Evolutionary conservation across 495 filamentous ascomycete genomes (phyloP), one percentile per base, ranked within the genome.

Genomic region (Achaetomiella virescens): DNA sequence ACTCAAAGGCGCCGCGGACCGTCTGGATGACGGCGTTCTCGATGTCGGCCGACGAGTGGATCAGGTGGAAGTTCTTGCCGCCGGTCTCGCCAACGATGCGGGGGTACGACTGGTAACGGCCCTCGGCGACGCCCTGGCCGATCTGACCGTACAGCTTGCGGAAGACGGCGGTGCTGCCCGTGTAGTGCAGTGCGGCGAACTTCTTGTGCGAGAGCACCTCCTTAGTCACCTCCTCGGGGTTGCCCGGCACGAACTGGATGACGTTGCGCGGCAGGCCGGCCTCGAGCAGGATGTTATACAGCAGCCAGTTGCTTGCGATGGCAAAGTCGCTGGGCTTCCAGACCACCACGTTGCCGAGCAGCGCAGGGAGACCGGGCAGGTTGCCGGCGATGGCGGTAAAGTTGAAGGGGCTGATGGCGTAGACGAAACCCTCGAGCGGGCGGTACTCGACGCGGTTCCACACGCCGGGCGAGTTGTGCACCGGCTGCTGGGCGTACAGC

Each of bases 61-160:
- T 68, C 37, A 95, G 75, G 72, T 92, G 90, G 77, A 91, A 95
- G 72, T 95, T 95, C 81, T 95, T 95, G 57, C 90, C 90, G 54
- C 88, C 87, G 2, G 90, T 93, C 76, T 95, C 89, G 52, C 84
- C 89, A 15, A 92, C 87, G 31, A 93, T 82, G 57, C 89, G 82
- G 14, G 89, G 89, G 71, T 90, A 95, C 42, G 82, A 79, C 52
- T 78, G 75, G 66, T 91, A 95, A 18, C 74, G 76, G 44, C 81
- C 84, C 58, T 85, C 81, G 5, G 80, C 82, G 22, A 90, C 78
- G 20, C 84, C 86, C 37, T 77, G 70, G 2, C 86, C 85, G 61
- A 92, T 89, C 58, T 81, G 73, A 25, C 81, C 83, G 61, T 87
- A 90, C 14, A 95, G 69, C 57, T 79, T 78, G 43, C 87, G 83